These are phyloP conservation scores for Arabis hirsuta DNA, from an alignment of 345 rosid species.

Conservation along the genomic window DNA sequence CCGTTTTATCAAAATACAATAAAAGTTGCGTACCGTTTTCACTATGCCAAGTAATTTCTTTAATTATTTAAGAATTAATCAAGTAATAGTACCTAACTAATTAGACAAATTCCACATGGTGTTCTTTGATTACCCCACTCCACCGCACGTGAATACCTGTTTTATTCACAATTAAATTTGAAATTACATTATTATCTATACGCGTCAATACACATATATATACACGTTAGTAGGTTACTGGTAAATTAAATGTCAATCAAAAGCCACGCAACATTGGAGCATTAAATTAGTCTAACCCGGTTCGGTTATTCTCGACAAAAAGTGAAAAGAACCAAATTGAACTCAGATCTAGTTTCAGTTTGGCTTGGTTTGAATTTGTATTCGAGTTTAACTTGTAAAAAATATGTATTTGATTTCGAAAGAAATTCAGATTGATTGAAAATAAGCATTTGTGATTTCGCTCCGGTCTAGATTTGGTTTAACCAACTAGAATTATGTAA, in stretches of 20 bases:
- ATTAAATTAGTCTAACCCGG: constrained; percentile 18
- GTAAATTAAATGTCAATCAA: neutral
- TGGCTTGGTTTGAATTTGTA: neutral
- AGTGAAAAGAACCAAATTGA: neutral
- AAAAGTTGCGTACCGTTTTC: constrained; percentile 37
- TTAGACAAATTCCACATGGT: constrained; percentile 39
- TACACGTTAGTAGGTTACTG: constrained; percentile 24
- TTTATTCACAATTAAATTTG: neutral
- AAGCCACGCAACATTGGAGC: constrained; percentile 10
- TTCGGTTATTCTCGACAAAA: constrained; percentile 5
- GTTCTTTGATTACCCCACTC: constrained; percentile 33
- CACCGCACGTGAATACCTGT: constrained; percentile 28
- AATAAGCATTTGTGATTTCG: no score
- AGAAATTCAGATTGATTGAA: neutral
- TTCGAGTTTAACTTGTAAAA: neutral
- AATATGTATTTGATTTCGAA: neutral
- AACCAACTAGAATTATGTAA: neutral
- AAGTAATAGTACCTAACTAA: neutral
- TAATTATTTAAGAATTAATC: neutral
- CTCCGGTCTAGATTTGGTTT: no score
- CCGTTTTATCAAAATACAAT: constrained; percentile 18
- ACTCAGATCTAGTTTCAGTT: neutral
- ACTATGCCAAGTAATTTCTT: neutral
- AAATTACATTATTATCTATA: neutral
- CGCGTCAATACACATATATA: constrained; percentile 2